phyloP scores from a whole-genome alignment of 306 rosid genomes.

The Rosa multiflora region DNA sequence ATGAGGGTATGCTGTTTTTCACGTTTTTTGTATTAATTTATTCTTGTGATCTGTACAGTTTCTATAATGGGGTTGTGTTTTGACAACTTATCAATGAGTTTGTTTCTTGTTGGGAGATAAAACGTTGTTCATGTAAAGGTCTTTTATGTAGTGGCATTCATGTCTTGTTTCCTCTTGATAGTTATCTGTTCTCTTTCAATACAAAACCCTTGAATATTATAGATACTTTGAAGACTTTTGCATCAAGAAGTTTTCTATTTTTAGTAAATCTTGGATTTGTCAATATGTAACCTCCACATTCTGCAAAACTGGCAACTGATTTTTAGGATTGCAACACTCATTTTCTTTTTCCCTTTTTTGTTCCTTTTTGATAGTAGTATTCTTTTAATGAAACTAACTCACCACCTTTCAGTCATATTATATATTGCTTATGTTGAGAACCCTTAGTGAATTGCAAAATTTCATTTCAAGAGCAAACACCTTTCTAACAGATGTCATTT shows the following conservation, averaged over 20 bases:
- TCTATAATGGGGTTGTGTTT: background rate
- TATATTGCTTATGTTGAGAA: background rate
- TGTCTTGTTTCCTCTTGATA: background rate
- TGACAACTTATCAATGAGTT: background rate
- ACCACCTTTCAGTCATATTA: background rate
- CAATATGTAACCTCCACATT: background rate
- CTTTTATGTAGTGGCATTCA: background rate
- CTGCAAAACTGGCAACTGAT: background rate
- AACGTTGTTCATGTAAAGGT: background rate
- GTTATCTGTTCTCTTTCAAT: background rate
- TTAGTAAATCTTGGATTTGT: background rate
- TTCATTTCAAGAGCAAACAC: background rate
- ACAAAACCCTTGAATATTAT: background rate
- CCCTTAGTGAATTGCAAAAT: conserved; percentile 17
- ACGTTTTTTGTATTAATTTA: background rate
- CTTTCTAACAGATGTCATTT: conserved; percentile 38
- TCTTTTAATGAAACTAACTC: background rate
- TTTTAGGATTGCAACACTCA: background rate
- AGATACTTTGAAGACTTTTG: background rate
- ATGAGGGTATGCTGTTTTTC: background rate
- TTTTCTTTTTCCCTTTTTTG: background rate
- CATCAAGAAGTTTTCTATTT: background rate
- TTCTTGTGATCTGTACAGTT: background rate
- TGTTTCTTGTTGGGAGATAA: background rate
- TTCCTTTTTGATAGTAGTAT: background rate